Percentiles rank a stretch among this genome's conserved stretches.
Conservation (phyloP, 2,329 filamentous ascomycete species). For the Fusarium decemcellulare region DNA sequence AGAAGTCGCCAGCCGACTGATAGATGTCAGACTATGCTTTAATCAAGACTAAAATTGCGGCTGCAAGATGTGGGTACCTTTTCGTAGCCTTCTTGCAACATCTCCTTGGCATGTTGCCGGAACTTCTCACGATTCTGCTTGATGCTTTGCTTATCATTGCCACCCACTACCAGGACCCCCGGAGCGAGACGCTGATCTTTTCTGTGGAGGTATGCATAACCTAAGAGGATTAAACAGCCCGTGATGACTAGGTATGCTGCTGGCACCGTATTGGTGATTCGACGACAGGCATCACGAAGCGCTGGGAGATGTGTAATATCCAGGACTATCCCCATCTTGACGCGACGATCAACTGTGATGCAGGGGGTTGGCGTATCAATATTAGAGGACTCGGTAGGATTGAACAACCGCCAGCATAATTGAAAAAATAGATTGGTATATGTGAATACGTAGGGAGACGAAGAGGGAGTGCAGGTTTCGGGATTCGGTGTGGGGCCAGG, state of each 20-base stretch:
- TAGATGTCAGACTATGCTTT: neutral
- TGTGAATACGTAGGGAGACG: too few relatives aligned
- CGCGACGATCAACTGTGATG: too few relatives aligned
- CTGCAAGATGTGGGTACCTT: neutral
- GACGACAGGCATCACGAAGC: too few relatives aligned
- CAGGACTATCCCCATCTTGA: too few relatives aligned
- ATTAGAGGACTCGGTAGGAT: too few relatives aligned
- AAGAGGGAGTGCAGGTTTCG: neutral
- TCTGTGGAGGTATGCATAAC: neutral
- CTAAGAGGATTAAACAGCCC: neutral
- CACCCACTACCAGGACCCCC: neutral
- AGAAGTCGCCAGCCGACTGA: slow-evolving; percentile 1
- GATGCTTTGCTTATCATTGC: neutral
- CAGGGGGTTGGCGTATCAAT: too few relatives aligned
- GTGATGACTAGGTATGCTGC: neutral
- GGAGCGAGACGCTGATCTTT: neutral
- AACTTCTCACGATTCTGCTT: neutral
- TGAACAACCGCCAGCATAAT: too few relatives aligned
- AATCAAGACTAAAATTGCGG: neutral
- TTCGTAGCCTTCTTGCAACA: neutral
- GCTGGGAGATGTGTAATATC: too few relatives aligned
- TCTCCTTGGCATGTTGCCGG: neutral
- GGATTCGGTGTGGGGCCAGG: neutral
- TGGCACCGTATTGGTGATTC: too few relatives aligned
- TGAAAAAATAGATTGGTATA: too few relatives aligned